These are phyloP conservation scores for Solanum chacoense DNA, from an alignment of 305 asterid genomes.

Conservation along the genomic window DNA sequence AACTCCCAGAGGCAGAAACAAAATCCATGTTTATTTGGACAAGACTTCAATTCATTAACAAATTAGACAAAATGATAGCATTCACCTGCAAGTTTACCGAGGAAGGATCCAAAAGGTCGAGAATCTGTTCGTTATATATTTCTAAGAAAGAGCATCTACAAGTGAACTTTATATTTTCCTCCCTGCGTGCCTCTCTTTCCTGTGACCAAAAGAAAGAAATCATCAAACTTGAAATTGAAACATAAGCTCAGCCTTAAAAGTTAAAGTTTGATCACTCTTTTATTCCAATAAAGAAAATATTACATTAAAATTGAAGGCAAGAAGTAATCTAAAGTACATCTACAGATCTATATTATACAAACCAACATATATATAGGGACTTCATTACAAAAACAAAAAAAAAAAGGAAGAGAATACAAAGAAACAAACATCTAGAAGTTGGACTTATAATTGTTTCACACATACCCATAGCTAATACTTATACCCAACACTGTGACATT, in stretches of 20 bases:
- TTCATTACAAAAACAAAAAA: neutral
- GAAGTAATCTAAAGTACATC: neutral
- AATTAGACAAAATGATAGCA: neutral
- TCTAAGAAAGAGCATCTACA: slow-evolving; percentile 93
- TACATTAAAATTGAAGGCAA: neutral
- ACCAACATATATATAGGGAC: neutral
- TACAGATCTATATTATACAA: neutral
- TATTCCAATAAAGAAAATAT: neutral
- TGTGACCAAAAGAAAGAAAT: slow-evolving; percentile 11
- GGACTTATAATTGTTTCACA: neutral
- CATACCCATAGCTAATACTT: neutral
- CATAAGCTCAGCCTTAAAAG: neutral
- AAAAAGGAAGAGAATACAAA: neutral
- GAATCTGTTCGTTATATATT: slow-evolving; percentile 90
- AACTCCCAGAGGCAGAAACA: neutral
- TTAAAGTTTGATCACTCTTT: neutral
- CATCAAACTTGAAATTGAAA: neutral
- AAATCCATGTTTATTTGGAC: neutral
- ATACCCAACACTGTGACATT: neutral
- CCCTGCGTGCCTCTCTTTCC: slow-evolving; percentile 94
- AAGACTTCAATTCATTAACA: neutral
- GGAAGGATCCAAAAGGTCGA: slow-evolving; percentile 86
- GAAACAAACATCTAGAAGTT: neutral
- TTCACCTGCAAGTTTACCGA: slow-evolving; percentile 75
- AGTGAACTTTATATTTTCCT: slow-evolving; percentile 67